Conservation (phyloP, 495 filamentous ascomycete species). For the Daldinia vernicosa region DNA sequence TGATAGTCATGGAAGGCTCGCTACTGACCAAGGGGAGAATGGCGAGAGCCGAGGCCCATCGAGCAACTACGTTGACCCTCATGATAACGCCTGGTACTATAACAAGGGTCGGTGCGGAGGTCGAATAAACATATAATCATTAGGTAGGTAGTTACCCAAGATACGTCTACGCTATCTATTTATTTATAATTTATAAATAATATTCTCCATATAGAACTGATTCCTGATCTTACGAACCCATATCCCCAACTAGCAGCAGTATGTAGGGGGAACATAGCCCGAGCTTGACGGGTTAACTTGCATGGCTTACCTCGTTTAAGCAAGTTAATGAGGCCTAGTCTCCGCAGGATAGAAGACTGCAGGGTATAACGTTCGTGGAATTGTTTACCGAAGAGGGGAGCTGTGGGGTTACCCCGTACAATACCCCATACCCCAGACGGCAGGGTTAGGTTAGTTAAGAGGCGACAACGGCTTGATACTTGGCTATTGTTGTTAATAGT, state of each 20-base stretch:
- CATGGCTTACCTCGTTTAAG: not conserved
- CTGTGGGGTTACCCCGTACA: not conserved
- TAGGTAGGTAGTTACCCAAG: no score
- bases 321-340: not conserved
- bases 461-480: not conserved
- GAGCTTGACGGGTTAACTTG: not conserved
- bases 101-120: not conserved
- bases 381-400: slow-evolving; percentile 6
- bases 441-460: not conserved
- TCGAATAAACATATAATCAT: no score
- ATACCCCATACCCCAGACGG: not conserved
- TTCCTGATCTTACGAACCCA: not conserved
- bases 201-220: not conserved
- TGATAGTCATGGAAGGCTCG: not conserved
- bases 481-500: not conserved
- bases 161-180: not conserved
- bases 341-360: not conserved
- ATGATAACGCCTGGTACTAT: not conserved
- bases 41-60: not conserved
- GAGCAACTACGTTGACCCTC: not conserved
- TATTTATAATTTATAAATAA: not conserved
- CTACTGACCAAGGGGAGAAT: not conserved
- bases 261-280: not conserved
- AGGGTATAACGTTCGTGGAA: slow-evolving; percentile 1
- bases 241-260: not conserved